These are phyloP conservation scores for Forsythia suspensa DNA, from an alignment of 257 asterid species.

Conservation along the genomic window DNA sequence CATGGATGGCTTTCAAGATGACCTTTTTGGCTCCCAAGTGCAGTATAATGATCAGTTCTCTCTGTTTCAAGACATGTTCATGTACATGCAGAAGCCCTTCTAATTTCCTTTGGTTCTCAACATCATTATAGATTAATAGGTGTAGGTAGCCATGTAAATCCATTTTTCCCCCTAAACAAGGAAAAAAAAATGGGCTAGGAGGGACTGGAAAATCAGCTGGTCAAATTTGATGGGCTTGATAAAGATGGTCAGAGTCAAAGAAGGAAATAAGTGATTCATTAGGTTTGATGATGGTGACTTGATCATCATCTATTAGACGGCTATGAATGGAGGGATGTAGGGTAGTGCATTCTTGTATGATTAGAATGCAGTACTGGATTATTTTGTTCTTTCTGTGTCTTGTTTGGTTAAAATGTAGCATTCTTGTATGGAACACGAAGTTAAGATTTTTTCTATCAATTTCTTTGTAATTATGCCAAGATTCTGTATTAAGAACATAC, in stretches of 20 bases:
- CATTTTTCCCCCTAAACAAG: neutral
- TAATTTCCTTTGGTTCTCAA: slow-evolving; percentile 11
- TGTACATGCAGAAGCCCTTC: slow-evolving; percentile 50
- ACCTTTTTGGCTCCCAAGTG: slow-evolving; percentile 48
- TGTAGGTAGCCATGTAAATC: slow-evolving; percentile 10
- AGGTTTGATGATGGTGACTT: neutral
- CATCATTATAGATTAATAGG: neutral
- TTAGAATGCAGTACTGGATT: slow-evolving; percentile 23
- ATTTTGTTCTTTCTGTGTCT: slow-evolving; percentile 30
- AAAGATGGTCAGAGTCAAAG: slow-evolving; percentile 18
- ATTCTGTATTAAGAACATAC: neutral
- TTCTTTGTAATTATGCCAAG: slow-evolving; percentile 27
- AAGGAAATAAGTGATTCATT: neutral
- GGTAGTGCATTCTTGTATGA: slow-evolving; percentile 31
- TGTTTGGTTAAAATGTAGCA: slow-evolving; percentile 32
- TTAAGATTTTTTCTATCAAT: slow-evolving; percentile 23
- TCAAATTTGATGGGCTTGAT: slow-evolving; percentile 31
- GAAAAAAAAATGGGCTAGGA: neutral
- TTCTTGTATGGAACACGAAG: slow-evolving; percentile 26
- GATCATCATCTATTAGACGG: slow-evolving; percentile 9
- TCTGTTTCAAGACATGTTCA: slow-evolving; percentile 53
- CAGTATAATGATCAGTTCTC: slow-evolving; percentile 48
- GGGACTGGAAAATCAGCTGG: slow-evolving; percentile 10
- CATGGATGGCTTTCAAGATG: slow-evolving; percentile 52
- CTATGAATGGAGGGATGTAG: neutral